Evolutionary conservation across 768 basidiomycete genomes (phyloP), one percentile per base, ranked within the genome.

Genomic region (Nidularia sp.): DNA sequence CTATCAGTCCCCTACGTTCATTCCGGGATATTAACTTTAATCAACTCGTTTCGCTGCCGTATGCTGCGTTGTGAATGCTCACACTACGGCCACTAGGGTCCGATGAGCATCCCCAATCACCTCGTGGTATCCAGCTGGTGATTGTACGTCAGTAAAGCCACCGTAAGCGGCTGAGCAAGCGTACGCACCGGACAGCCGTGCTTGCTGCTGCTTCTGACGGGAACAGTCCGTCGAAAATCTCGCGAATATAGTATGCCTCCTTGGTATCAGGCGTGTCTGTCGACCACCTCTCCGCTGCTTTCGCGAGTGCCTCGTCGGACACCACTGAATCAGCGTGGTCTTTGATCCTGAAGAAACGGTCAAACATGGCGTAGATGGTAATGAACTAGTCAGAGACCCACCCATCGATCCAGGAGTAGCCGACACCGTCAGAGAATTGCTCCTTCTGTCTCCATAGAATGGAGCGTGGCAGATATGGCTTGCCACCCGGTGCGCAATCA

Each of bases 401-500:
- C 90, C 94, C 93, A 62, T 98, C 95, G 63, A 98, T 98, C 95
- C 96, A 98, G 33, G 93, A 95, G 71, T 97, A 98, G 33, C 96
- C 95, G 50, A 97, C 94, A 50, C 97, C 97, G 62, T 99, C 97
- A 1, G 95, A 98, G 74, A 99, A 99, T 62, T 98, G 95, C 71
- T 99, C 97, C 68, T 99, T 99, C 68, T 99, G 97, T 52, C 97
- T 81, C 97, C 97, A 99, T 41, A 99, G 77, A 62, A 99, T 98
- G 12, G 90, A 91, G 52, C 79, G 79, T 9, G 97, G 97, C 48
- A 99, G 84, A 71, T 98, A 99, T 1, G 93, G 87, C 88, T 89
- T 90, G 60, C 86, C 88, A 48, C 87, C 86, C 1, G 88, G 86
- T 3, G 87, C 70, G 60, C 82, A 81, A 66, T 98, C 96, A 68